Evolutionary conservation across 371 early-diverging fungal species (phyloP).

Genomic region (Gilbertella persicaria): DNA sequence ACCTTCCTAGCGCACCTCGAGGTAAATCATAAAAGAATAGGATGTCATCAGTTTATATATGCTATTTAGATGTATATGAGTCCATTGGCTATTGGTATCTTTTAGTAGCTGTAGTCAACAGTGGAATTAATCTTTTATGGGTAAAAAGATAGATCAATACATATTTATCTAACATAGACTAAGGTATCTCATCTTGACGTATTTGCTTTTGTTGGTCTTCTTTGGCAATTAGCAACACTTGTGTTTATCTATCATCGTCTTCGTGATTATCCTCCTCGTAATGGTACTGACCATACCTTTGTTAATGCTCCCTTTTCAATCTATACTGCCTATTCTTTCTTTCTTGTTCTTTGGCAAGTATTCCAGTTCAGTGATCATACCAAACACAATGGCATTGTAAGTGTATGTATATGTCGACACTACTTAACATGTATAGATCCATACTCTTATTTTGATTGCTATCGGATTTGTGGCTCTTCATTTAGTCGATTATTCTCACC

Average conservation of each 20-base stretch:
- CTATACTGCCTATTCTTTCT: constrained; percentile 39
- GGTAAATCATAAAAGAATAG: constrained; percentile 19
- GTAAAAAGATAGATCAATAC: constrained; percentile 9
- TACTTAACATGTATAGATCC: constrained; percentile 23
- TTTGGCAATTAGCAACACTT: constrained; percentile 48
- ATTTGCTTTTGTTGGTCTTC: constrained; percentile 42
- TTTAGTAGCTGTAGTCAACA: constrained; percentile 36
- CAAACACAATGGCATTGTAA: constrained; percentile 36
- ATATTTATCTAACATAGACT: background rate
- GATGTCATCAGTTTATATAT: background rate
- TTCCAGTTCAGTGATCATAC: constrained; percentile 39
- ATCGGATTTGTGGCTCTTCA: constrained; percentile 46
- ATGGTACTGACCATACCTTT: constrained; percentile 34
- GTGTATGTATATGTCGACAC: constrained; percentile 1
- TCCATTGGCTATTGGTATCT: constrained; percentile 50
- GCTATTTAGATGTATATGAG: constrained; percentile 36
- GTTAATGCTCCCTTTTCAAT: constrained; percentile 53
- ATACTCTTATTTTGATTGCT: constrained; percentile 30
- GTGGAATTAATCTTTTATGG: constrained; percentile 36
- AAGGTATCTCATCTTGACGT: constrained; percentile 38
- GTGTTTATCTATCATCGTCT: constrained; percentile 45
- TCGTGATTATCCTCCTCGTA: constrained; percentile 48
- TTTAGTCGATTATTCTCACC: constrained; percentile 46
- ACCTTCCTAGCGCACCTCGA: constrained; percentile 48
- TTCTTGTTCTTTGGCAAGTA: constrained; percentile 37